Base-by-base conservation (phyloP, 2,329 filamentous ascomycete species). In the Trichoderma harzianum region DNA sequence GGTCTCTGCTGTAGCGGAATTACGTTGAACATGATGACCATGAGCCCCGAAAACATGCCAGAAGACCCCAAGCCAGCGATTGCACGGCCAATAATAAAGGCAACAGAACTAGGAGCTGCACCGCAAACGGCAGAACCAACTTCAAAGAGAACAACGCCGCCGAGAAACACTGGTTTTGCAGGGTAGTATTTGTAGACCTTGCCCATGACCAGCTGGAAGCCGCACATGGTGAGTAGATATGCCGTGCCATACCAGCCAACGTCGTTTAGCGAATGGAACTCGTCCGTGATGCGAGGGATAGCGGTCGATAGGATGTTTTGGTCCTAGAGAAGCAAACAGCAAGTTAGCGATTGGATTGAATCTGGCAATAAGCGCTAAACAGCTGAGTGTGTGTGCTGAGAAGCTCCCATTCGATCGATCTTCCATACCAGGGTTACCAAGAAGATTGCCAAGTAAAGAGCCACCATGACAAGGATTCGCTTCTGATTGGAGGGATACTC, bases 61-160 rank as follows among this genome's bases (percentile, higher is more conserved):
- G 86, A 82, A 4, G 83, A 81, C 5, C 80, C 78, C 34, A 84
- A 78, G 47, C 80, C 81, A 7, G 82, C 80, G 18, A 86, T 82
- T 53, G 85, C 85, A 61, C 85, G 83, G 68, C 84, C 85, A 75
- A 83, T 80, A 47, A 86, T 83, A 7, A 84, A 81, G n/a, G 83
- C 76, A 28, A 77, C 79, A 36, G 82, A 83, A 65, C 80, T 79
- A 39, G 81, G 80, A 2, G 75, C 74, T 0, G 73, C 75, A 5
- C 71, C 76, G 69, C 86, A 88, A 30, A 89, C 78, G 4, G 87
- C 76, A 5, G 81, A 84, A 12, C 87, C 86, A 0, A 86, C 67
- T 74, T 88, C 86, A 58, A 89, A 86, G 47, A 87, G 77, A 57
- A 80, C 69, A 18, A 89, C 78, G 3, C 79, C 76, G 3, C 73